These are phyloP conservation scores for Penicillium italicum DNA, from an alignment of 2,329 filamentous ascomycete species.

Conservation along the genomic window DNA sequence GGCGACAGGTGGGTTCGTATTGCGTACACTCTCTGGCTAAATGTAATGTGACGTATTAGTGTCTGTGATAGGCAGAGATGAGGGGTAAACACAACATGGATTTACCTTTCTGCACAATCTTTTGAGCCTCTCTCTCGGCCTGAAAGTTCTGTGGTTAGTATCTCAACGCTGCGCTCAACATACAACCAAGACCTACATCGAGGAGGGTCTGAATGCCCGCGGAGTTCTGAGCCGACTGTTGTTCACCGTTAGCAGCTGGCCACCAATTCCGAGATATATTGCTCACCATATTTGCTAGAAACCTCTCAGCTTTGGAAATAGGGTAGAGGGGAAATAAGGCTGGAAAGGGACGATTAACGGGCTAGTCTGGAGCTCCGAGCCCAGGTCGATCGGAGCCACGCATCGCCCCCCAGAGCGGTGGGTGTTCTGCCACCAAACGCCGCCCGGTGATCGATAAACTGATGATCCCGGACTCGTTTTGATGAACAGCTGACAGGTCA, in stretches of 20 bases:
- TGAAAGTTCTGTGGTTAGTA: slow-evolving; percentile 39
- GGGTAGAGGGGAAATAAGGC: slow-evolving; percentile 7
- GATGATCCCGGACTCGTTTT: slow-evolving; percentile 23
- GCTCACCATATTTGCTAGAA: slow-evolving; percentile 29
- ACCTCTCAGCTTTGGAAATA: slow-evolving; percentile 11
- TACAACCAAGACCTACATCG: slow-evolving; percentile 64
- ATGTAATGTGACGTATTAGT: slow-evolving; percentile 28
- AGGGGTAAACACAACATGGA: slow-evolving; percentile 8
- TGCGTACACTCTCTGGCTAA: slow-evolving; percentile 79
- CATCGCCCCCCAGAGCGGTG: slow-evolving; percentile 34
- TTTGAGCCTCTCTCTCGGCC: slow-evolving; percentile 97
- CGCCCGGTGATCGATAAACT: slow-evolving; percentile 25
- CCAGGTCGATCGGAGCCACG: slow-evolving; percentile 28
- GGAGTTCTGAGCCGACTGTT: slow-evolving; percentile 94
- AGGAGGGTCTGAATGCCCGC: slow-evolving; percentile 97
- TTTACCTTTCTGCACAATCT: slow-evolving; percentile 95
- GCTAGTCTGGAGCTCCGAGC: slow-evolving; percentile 28
- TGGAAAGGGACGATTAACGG: slow-evolving; percentile 18
- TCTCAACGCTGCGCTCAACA: not conserved
- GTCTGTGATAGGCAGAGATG: slow-evolving; percentile 1
- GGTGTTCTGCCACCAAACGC: slow-evolving; percentile 33
- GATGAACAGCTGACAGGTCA: not conserved
- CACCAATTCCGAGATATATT: not conserved
- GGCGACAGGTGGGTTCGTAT: slow-evolving; percentile 3
- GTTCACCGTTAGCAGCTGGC: slow-evolving; percentile 7